phyloP scores from a whole-genome alignment of 495 filamentous ascomycete genomes.

The Diplogelasinospora grovesii region DNA sequence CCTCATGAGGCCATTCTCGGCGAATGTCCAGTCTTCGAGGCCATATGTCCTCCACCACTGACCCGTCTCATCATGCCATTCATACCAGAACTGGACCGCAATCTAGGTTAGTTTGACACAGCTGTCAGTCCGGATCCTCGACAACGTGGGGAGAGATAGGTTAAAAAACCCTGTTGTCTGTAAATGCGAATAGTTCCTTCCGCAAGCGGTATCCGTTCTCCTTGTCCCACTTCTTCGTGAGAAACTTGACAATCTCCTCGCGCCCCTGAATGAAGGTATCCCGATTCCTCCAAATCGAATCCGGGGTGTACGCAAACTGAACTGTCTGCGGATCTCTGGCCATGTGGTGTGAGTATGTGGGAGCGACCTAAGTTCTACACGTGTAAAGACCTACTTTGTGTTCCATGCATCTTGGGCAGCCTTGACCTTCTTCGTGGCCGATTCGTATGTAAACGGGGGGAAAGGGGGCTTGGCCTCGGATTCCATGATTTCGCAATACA shows the following conservation, averaged over 20 bases:
- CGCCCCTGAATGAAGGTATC: conserved; percentile 63
- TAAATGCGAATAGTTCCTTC: conserved; percentile 82
- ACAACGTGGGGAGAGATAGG: not conserved
- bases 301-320: conserved; percentile 65
- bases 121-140: not conserved
- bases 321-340: conserved; percentile 56
- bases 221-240: conserved; percentile 69
- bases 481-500: too few relatives aligned
- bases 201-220: conserved; percentile 71
- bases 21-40: conserved; percentile 90
- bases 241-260: conserved; percentile 60
- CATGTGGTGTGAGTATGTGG: conserved; percentile 1
- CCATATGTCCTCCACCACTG: conserved; percentile 91
- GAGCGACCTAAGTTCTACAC: too few relatives aligned
- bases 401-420: conserved; percentile 84
- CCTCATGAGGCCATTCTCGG: conserved; percentile 68
- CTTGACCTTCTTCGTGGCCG: conserved; percentile 74
- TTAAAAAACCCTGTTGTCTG: conserved; percentile 47
- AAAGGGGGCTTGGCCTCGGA: conserved; percentile 35
- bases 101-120: conserved; percentile 50
- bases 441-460: conserved; percentile 76
- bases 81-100: conserved; percentile 91
- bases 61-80: conserved; percentile 65
- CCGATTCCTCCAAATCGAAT: conserved; percentile 80
- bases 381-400: conserved; percentile 49